Percentiles rank a stretch among this genome's conserved stretches.
phyloP scores from a whole-genome alignment of 2,329 filamentous ascomycete species.

The Daldinia eschscholtzii region DNA sequence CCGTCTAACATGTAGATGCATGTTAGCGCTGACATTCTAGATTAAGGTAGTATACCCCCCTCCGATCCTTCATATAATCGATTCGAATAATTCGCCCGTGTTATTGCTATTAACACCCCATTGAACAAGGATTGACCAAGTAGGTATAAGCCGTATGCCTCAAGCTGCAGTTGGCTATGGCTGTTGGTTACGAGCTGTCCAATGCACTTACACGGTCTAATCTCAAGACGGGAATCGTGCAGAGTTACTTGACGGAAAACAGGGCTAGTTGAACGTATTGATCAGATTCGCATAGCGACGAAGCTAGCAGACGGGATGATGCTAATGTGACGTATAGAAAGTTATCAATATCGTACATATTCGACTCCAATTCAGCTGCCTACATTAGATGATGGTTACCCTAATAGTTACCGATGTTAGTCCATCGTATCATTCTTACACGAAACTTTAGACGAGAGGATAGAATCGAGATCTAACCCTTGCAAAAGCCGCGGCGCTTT shows the following conservation, averaged over 20 bases:
- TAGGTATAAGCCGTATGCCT: constrained; percentile 25
- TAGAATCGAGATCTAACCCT: constrained; percentile 12
- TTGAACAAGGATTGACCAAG: constrained; percentile 19
- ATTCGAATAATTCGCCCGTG: constrained; percentile 23
- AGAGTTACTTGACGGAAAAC: constrained; percentile 20
- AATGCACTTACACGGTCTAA: constrained; percentile 18
- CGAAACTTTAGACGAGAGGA: neutral
- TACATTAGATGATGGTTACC: constrained; percentile 2
- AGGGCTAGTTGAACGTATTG: constrained; percentile 14
- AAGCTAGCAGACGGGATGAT: constrained; percentile 19
- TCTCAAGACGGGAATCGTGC: constrained; percentile 25
- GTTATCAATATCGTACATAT: constrained; percentile 17
- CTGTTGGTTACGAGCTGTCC: constrained; percentile 28
- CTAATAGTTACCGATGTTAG: neutral
- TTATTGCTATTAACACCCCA: constrained; percentile 34
- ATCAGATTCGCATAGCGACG: constrained; percentile 17
- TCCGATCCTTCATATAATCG: constrained; percentile 32
- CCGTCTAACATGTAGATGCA: constrained; percentile 31
- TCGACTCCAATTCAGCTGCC: constrained; percentile 6
- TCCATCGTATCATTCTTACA: constrained; percentile 3
- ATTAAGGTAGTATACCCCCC: constrained; percentile 35
- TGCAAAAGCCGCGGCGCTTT: neutral
- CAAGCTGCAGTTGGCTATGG: constrained; percentile 25
- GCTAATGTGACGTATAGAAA: constrained; percentile 26
- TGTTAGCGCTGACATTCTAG: constrained; percentile 41